Evolutionary conservation across 352 stramenopile species (phyloP), one percentile per base, ranked within the genome.

Genomic region (Pilasporangium apinafurcum): DNA sequence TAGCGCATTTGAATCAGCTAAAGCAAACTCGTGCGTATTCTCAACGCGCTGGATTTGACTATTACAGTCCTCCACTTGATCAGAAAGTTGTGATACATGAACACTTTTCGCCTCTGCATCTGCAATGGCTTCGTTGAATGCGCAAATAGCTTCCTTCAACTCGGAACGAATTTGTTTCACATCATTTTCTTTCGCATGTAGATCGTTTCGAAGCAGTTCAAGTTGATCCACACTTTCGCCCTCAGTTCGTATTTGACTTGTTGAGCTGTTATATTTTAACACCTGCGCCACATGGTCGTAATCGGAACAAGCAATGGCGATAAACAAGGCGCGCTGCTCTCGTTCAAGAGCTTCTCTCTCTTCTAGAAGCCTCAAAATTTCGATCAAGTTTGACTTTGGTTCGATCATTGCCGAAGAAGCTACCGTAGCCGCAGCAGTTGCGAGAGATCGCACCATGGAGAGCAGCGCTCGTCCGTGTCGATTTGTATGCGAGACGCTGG

Each of bases 101-200:
- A 73, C 67, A 3, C 59, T 65, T 47, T 92, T 89, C 12, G 67
- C 54, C 41, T 92, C 80, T 0, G 77, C 78, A 32, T 87, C 74
- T 3, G 76, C 77, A n/a, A 92, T 71, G 26, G 74, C 81, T 21
- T 84, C 72, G 43, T 86, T 84, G 26, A 87, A 63, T 1, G 66
- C 48, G 24, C 52, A 56, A 18, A 88, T 53, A 1, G 67, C 59
- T 9, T 86, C 65, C 13, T 63, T 50, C 8, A 84, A 36, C 17
- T 83, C 62, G 2, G 13, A 16, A 1, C 51, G 54, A 0, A 47
- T 45, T 4, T 21, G 22, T 14, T 53, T 33, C 7, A 60, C 50
- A n/a, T 49, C 29, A 0, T 44, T 27, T 17, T 65, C 36, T 17
- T 71, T 66, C 4, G 30, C 41, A 1, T 31, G 24, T 6, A 75